Base-by-base conservation (phyloP, 2,329 filamentous ascomycete genomes). In the Cercospora sp. region DNA sequence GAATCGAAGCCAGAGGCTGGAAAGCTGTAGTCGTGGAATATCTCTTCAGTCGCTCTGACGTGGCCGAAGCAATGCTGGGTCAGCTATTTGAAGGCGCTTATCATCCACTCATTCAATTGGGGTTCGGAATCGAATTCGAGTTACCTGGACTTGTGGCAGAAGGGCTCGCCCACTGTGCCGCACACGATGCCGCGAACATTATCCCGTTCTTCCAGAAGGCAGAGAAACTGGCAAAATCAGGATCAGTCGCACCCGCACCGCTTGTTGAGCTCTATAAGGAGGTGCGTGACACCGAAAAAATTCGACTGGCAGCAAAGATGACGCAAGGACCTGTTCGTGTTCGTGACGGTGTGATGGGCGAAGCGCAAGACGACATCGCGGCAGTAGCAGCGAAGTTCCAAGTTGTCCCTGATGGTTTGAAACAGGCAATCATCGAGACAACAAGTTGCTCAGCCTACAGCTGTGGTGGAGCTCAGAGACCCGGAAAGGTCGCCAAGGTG, bases 21-120 rank as follows among this genome's bases (percentile, higher is more conserved):
- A 80, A 88, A 71, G 78, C 81, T 1, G 87, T 89, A 0, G 63
- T 96, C 26, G 80, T 83, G 9, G 85, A 90, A 74, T 89, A 91
- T 73, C 68, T 95, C 0, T 92, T 97, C 76, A 82, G 85, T 3
- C 86, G 85, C 2, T 86, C 89, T 61, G 84, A 88, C 53, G 80
- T 84, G 40, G 88, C 89, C 5, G 86, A 92, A 40, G 87, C 89
- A 69, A 81, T 97, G 82, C 80, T 93, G 3, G 82, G 83, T 2
- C 84, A 92, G 26, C 80, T 94, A 73, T 92, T 87, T 74, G 85
- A 84, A 20, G 89, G 90, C 0, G 85, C 93, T 69, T 72, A 93
- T 3, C 92, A 96, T 74, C 91, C 92, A 2, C 80, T 94, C 8
- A 93, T 97, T 70, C 92, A 96, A 76, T 84, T 95, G 28, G 90